Evolutionary conservation across 2,329 filamentous ascomycete species (phyloP), one percentile per base, ranked within the genome.

Genomic region (Colletotrichum sp.): DNA sequence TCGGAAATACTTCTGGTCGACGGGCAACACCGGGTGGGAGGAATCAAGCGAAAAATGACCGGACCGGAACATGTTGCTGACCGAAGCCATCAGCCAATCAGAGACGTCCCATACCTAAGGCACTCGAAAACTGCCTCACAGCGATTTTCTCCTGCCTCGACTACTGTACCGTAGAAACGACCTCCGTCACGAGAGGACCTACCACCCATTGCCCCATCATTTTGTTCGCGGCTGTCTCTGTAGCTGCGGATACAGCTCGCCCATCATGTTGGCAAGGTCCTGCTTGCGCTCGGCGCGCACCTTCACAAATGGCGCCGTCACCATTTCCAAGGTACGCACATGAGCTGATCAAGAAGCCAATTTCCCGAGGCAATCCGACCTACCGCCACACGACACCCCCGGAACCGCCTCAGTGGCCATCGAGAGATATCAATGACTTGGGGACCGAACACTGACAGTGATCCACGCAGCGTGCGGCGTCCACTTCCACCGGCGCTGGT

Each of bases 261-360:
- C 87, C 90, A 94, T 87, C 86, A 98, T 98, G 96, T 93, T 98
- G 92, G 94, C 95, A 89, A 94, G 96, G 91, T 95, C 96, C 88
- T 92, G 92, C 89, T 89, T 97, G 91, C 95, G 95, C 90, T 93
- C 94, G 86, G 91, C 94, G 92, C 96, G 96, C 92, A 91, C 94
- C 84, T 91, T 96, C 90, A 94, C 92, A 89, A 94, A 94, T 90
- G 90, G 91, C 87, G 90, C 93, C 85, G 89, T 92, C 86, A 91
- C 92, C 85, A 88, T 93, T 83, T 89, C 93, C 84, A 95, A 93
- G 93, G 95, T 95, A 92, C 71, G 74, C 59, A 75, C n/a, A 76
- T 90, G 92, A 82, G 79, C 79, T 86, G 84, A 84, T 81, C 83
- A 76, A 65, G 66, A 73, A 79, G 79, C 79, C 67, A 78, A 77